Conservation (phyloP, 148 eudicot genomes). For the Drosera capensis region DNA sequence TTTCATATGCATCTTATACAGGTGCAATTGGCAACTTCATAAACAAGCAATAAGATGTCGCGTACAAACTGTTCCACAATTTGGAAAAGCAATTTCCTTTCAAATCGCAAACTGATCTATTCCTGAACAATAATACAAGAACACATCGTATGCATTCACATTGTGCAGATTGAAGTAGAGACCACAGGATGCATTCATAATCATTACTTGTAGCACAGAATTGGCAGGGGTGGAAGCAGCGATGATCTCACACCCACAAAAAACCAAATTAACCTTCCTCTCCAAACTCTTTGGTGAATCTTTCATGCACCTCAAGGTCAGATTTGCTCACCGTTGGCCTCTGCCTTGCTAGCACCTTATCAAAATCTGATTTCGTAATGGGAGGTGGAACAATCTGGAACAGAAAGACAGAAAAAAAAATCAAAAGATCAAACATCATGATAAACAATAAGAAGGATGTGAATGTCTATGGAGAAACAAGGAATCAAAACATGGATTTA, state of each 20-base stretch:
- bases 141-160: slow-evolving; percentile 1
- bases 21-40: neutral
- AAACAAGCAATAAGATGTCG: neutral
- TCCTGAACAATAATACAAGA: slow-evolving; percentile 7
- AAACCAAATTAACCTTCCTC: slow-evolving; percentile 53
- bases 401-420: neutral
- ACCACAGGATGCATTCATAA: no score
- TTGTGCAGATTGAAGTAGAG: no score
- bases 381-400: slow-evolving; percentile 87
- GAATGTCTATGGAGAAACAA: no score
- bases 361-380: slow-evolving; percentile 65
- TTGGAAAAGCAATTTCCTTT: slow-evolving; percentile 10
- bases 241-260: slow-evolving; percentile 1
- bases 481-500: no score
- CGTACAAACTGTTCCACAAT: no score
- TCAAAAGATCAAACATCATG: neutral
- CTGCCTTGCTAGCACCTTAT: slow-evolving; percentile 83
- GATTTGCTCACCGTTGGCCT: slow-evolving; percentile 91
- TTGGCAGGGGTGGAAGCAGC: neutral
- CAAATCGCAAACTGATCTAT: slow-evolving; percentile 5
- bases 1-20: neutral
- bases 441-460: no score
- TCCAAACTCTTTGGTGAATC: slow-evolving; percentile 86
- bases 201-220: slow-evolving; percentile 2
- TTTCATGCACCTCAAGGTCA: slow-evolving; percentile 87